Conservation (phyloP, 805 yeast species). For the Metschnikowia colocasiae region DNA sequence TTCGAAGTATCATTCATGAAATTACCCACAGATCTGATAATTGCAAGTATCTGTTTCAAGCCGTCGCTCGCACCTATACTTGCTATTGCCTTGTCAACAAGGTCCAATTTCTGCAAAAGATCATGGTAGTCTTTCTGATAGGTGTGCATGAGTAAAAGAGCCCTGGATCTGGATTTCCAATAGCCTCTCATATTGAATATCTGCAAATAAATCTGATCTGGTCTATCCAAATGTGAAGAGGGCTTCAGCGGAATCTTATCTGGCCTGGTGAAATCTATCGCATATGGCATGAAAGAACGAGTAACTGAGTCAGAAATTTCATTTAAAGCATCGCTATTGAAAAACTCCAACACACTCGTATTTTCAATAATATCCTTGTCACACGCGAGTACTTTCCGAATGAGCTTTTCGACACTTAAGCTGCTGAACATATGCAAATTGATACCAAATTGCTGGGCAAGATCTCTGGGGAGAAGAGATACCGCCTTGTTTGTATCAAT, state of each 20-base stretch:
- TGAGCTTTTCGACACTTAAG: conserved; percentile 51
- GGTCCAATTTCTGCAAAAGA: conserved; percentile 49
- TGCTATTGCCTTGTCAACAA: conserved; percentile 70
- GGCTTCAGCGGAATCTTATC: conserved; percentile 10
- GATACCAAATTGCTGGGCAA: conserved; percentile 77
- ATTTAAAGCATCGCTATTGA: conserved; percentile 60
- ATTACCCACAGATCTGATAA: conserved; percentile 89
- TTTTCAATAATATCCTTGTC: conserved; percentile 52
- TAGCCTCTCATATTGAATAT: conserved; percentile 65
- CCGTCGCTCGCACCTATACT: conserved; percentile 62
- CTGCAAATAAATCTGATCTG: conserved; percentile 68
- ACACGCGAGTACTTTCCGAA: conserved; percentile 55
- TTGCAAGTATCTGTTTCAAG: conserved; percentile 69
- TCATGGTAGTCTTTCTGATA: conserved; percentile 68
- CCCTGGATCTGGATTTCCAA: conserved; percentile 70
- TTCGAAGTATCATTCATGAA: conserved; percentile 93
- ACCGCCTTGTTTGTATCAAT: not conserved
- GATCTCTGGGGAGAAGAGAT: conserved; percentile 71
- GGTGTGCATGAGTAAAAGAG: conserved; percentile 50
- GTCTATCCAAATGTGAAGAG: conserved; percentile 51
- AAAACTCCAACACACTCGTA: conserved; percentile 61
- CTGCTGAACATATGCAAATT: conserved; percentile 63
- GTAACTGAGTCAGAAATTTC: conserved; percentile 56
- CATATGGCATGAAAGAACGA: conserved; percentile 60
- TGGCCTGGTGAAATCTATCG: conserved; percentile 40